Evolutionary conservation across 345 rosid species (phyloP).

Genomic region (Aquilaria malaccensis): DNA sequence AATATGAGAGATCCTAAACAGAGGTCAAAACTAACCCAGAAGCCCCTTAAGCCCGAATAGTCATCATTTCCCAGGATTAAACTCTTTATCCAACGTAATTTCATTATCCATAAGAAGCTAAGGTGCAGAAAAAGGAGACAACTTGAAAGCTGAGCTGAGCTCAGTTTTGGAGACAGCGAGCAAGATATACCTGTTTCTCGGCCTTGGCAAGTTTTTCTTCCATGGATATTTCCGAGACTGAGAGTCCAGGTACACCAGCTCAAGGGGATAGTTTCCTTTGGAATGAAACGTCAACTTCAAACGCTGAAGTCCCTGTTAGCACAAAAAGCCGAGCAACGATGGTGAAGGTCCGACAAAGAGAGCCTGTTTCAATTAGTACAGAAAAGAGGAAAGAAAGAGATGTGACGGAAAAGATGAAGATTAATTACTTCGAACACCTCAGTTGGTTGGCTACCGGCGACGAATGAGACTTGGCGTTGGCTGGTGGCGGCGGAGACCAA

Average conservation of each 20-base stretch:
- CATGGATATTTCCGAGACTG: conserved; percentile 11
- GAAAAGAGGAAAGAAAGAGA: neutral
- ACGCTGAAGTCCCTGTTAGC: too few relatives aligned
- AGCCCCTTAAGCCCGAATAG: neutral
- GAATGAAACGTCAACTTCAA: too few relatives aligned
- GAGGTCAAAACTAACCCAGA: neutral
- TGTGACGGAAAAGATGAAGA: too few relatives aligned
- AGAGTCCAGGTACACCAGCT: neutral
- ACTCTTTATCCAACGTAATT: too few relatives aligned
- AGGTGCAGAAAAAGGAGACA: too few relatives aligned
- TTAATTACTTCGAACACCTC: too few relatives aligned
- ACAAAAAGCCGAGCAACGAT: neutral
- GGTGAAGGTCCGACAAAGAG: neutral
- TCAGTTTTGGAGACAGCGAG: neutral
- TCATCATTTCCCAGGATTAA: too few relatives aligned
- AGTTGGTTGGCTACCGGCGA: too few relatives aligned
- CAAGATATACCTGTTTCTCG: conserved; percentile 22
- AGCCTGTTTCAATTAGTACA: neutral
- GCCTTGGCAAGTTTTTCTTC: conserved; percentile 34
- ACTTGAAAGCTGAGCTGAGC: neutral
- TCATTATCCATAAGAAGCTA: too few relatives aligned
- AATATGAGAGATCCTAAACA: neutral
- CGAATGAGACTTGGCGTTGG: too few relatives aligned
- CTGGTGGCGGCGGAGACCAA: too few relatives aligned
- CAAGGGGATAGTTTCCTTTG: neutral